Percentiles rank a stretch among this genome's conserved stretches.
phyloP scores from a whole-genome alignment of 148 eudicot species.

The Euryodendron excelsum region DNA sequence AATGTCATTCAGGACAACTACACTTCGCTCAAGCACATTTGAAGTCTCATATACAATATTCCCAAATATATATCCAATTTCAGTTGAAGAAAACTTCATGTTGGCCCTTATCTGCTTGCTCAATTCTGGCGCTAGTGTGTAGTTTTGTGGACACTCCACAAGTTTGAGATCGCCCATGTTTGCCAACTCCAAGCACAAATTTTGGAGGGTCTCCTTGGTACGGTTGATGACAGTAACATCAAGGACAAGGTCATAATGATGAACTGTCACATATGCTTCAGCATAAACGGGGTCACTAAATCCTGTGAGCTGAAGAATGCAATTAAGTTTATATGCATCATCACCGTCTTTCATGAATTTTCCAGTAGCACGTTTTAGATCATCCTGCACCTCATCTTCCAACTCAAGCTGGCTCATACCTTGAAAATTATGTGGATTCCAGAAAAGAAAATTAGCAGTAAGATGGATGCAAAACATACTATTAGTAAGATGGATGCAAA shows the following conservation, averaged over 20 bases:
- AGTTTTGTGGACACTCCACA: conserved; percentile 96
- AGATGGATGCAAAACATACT: background rate
- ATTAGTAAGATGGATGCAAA: background rate
- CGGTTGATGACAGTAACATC: conserved; percentile 94
- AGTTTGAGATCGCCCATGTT: conserved; percentile 99
- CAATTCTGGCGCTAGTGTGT: conserved; percentile 89
- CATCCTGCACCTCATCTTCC: conserved; percentile 98
- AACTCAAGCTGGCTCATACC: conserved; percentile 97
- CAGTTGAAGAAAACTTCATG: conserved; percentile 95
- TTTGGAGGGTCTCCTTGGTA: conserved; percentile 91
- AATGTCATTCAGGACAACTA: conserved; percentile 95
- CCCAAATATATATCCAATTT: conserved; percentile 92
- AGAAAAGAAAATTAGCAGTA: background rate
- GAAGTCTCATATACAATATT: conserved; percentile 94
- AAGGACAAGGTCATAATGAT: conserved; percentile 95
- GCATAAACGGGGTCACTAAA: conserved; percentile 97
- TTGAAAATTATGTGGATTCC: conserved; percentile 31
- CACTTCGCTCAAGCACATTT: conserved; percentile 88
- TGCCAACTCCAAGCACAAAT: conserved; percentile 91
- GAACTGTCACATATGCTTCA: conserved; percentile 98
- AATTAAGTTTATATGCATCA: conserved; percentile 84
- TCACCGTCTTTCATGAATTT: conserved; percentile 78
- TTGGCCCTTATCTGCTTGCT: conserved; percentile 96
- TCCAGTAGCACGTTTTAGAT: conserved; percentile 94
- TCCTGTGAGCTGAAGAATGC: conserved; percentile 94